Percentiles rank a stretch among this genome's conserved stretches.
Conservation (phyloP, 2,329 filamentous ascomycete genomes). For the Talaromyces sp. region DNA sequence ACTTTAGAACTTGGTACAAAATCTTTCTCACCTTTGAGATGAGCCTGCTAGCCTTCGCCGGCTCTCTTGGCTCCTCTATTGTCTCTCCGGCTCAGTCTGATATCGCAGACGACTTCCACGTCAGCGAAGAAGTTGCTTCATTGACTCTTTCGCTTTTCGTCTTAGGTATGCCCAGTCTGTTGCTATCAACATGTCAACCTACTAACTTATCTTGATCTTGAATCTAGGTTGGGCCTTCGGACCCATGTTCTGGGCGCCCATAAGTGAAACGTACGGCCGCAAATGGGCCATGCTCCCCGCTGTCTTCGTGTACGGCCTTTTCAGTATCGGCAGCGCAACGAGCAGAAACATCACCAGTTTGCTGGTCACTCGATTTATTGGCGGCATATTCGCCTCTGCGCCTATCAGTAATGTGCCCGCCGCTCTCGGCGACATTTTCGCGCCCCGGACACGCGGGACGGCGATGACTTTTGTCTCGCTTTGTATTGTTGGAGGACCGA, state of each 20-base stretch:
- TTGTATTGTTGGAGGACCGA: conserved; percentile 50
- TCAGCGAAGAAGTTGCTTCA: background rate
- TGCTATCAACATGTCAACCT: background rate
- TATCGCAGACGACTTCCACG: background rate
- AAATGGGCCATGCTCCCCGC: conserved; percentile 48
- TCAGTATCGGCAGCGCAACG: conserved; percentile 54
- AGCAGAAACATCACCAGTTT: conserved; percentile 27
- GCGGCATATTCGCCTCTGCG: conserved; percentile 51
- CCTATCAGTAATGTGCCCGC: conserved; percentile 52
- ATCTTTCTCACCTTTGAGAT: background rate
- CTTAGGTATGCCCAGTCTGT: background rate
- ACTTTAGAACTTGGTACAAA: background rate
- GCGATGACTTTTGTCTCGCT: conserved; percentile 45
- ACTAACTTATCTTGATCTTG: background rate
- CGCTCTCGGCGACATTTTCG: conserved; percentile 49
- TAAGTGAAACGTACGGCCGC: conserved; percentile 51
- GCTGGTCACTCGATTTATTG: conserved; percentile 54
- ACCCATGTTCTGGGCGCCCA: conserved; percentile 41
- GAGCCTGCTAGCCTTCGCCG: background rate
- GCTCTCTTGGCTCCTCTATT: background rate
- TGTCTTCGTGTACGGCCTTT: conserved; percentile 50
- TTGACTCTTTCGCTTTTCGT: background rate
- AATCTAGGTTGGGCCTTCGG: conserved; percentile 36
- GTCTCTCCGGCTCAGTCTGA: background rate
- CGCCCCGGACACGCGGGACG: conserved; percentile 44